Conservation (phyloP, 345 rosid genomes). For the Sapria himalayana region DNA sequence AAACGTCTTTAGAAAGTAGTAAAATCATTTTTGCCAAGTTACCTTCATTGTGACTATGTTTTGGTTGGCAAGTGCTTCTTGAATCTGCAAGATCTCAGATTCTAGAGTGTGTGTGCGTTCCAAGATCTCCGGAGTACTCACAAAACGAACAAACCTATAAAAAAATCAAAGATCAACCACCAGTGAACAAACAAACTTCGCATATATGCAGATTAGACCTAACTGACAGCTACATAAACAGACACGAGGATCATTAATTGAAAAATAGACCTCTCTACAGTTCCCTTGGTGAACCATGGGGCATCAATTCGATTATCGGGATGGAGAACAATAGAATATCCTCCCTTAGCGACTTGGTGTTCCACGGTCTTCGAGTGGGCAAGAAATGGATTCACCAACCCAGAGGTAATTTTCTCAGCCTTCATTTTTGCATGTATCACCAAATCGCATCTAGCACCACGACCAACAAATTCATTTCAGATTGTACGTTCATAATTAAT, state of each 20-base stretch:
- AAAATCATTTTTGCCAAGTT: too few species aligned
- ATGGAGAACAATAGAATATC: constrained; percentile 72
- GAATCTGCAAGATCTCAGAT: constrained; percentile 85
- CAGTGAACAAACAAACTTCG: too few species aligned
- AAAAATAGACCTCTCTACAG: constrained; percentile 43
- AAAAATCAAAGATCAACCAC: too few species aligned
- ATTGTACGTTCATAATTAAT: constrained; percentile 1
- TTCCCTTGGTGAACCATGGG: constrained; percentile 72
- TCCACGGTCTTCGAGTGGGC: constrained; percentile 70
- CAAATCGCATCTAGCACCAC: constrained; percentile 58
- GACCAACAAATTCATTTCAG: constrained; percentile 3
- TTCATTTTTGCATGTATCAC: constrained; percentile 61
- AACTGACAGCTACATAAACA: too few species aligned
- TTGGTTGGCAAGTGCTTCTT: constrained; percentile 70
- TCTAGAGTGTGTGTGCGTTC: constrained; percentile 63
- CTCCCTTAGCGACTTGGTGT: constrained; percentile 72
- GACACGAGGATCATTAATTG: neutral
- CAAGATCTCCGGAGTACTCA: constrained; percentile 76
- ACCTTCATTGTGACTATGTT: too few species aligned
- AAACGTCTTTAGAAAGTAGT: too few species aligned
- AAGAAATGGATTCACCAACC: constrained; percentile 73
- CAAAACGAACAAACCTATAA: constrained; percentile 94
- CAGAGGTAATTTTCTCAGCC: constrained; percentile 70
- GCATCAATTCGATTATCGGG: constrained; percentile 32
- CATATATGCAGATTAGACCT: too few species aligned